A percentile compares a stretch with the other conserved stretches of the same genome.
Evolutionary conservation across 2,329 filamentous ascomycete genomes (phyloP).

Genomic region (Alternaria sp.): DNA sequence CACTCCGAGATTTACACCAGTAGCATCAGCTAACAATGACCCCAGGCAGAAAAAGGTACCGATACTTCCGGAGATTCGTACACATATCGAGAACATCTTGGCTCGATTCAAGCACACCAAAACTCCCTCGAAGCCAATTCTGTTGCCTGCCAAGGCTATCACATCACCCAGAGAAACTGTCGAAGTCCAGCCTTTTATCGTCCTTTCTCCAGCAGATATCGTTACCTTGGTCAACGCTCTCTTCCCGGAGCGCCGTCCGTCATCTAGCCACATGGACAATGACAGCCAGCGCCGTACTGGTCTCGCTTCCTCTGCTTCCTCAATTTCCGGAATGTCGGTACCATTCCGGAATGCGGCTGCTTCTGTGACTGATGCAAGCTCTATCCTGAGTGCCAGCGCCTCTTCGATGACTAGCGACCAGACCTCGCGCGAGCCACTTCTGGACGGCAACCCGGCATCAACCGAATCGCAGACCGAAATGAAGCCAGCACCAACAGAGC

Average conservation of each 20-base stretch:
- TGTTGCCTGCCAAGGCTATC: slow-evolving; percentile 75
- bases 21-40: slow-evolving; percentile 34
- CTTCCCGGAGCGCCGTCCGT: slow-evolving; percentile 76
- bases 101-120: slow-evolving; percentile 63
- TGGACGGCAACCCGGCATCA: slow-evolving; percentile 56
- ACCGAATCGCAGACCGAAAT: slow-evolving; percentile 47
- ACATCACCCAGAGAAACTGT: slow-evolving; percentile 77
- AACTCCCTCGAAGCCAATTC: slow-evolving; percentile 62
- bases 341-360: slow-evolving; percentile 63
- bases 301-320: slow-evolving; percentile 59
- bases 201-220: slow-evolving; percentile 80
- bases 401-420: slow-evolving; percentile 78
- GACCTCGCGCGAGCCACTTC: slow-evolving; percentile 69
- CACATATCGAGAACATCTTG: slow-evolving; percentile 76
- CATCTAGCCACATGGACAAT: slow-evolving; percentile 62
- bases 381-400: slow-evolving; percentile 74
- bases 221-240: slow-evolving; percentile 82
- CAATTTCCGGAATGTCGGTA: slow-evolving; percentile 58
- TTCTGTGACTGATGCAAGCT: slow-evolving; percentile 68
- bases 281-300: slow-evolving; percentile 57
- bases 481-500: slow-evolving; percentile 60
- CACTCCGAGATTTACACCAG: slow-evolving; percentile 28
- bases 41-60: slow-evolving; percentile 67
- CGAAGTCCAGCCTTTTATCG: slow-evolving; percentile 80
- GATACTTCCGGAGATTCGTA: slow-evolving; percentile 68